Conservation (phyloP, 495 filamentous ascomycete species). For the Neurospora sp. region DNA sequence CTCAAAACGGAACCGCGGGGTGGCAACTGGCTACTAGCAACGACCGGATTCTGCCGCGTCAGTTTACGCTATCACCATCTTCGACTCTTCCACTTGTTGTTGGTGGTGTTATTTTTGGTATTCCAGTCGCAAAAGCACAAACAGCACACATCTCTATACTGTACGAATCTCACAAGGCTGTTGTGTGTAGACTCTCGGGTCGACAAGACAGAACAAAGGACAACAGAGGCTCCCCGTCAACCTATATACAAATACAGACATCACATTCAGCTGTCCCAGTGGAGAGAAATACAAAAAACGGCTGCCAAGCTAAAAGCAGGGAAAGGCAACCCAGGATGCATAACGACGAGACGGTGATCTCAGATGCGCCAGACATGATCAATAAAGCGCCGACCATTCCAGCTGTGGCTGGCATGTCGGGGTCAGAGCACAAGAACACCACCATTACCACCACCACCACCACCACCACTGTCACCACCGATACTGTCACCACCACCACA, state of each 20-base stretch:
- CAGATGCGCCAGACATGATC: constrained; percentile 6
- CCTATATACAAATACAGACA: not conserved
- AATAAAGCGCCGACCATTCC: constrained; percentile 11
- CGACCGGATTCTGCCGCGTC: constrained; percentile 5
- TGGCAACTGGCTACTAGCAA: not conserved
- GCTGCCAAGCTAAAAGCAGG: not conserved
- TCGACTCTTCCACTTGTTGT: not conserved
- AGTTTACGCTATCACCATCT: not conserved
- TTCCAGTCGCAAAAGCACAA: constrained; percentile 3
- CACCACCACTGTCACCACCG: not conserved
- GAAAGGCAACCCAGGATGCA: constrained; percentile 1
- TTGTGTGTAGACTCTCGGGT: not conserved
- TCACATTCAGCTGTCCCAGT: not conserved
- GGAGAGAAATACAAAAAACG: not conserved
- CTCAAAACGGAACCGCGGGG: not conserved
- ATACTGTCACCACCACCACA: not conserved
- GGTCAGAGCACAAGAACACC: constrained; percentile 1
- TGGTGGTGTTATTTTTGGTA: not conserved
- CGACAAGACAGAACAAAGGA: not conserved
- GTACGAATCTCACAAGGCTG: not conserved
- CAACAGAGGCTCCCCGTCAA: not conserved
- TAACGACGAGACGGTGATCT: constrained; percentile 5
- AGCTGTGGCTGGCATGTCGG: constrained; percentile 1
- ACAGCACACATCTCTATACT: not conserved
- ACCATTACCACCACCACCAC: not conserved